phyloP scores from a whole-genome alignment of 495 filamentous ascomycete genomes.

The Cercophora newfieldiana region DNA sequence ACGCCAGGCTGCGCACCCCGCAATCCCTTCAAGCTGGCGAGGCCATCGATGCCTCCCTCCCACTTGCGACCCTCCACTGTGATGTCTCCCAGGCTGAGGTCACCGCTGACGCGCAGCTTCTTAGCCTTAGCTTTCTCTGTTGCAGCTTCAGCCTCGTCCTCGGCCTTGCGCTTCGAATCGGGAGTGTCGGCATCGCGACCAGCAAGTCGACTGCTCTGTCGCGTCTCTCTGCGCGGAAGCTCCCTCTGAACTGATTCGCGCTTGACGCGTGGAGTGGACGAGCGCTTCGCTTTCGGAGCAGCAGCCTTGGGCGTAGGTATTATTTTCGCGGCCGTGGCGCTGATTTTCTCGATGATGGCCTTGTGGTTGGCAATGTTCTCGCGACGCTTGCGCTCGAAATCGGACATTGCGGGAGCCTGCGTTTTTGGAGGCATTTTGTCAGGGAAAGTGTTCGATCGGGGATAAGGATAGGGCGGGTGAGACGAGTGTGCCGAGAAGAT shows the following conservation, averaged over 20 bases:
- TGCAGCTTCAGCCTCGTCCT: slow-evolving; percentile 65
- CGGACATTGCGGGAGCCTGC: slow-evolving; percentile 43
- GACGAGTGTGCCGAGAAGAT: no score
- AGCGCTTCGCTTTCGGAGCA: slow-evolving; percentile 27
- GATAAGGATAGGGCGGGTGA: no score
- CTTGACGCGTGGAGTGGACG: slow-evolving; percentile 27
- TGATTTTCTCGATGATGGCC: slow-evolving; percentile 48
- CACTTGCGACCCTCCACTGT: slow-evolving; percentile 73
- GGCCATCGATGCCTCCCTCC: slow-evolving; percentile 41
- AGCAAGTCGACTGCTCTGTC: slow-evolving; percentile 54
- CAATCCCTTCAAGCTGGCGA: slow-evolving; percentile 45
- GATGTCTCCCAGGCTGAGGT: slow-evolving; percentile 74
- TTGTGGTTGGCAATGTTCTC: slow-evolving; percentile 59
- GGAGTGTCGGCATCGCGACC: slow-evolving; percentile 61
- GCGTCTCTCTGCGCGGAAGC: slow-evolving; percentile 35
- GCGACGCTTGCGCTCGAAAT: slow-evolving; percentile 54
- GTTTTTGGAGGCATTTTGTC: slow-evolving; percentile 4
- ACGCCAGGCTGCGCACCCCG: slow-evolving; percentile 76
- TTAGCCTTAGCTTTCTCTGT: slow-evolving; percentile 67
- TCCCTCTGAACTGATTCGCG: slow-evolving; percentile 36
- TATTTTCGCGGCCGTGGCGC: slow-evolving; percentile 36
- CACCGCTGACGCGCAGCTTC: slow-evolving; percentile 67
- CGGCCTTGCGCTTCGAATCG: slow-evolving; percentile 75
- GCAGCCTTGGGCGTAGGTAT: slow-evolving; percentile 32
- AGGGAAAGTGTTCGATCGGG: no score